Percentiles rank a stretch among this genome's conserved stretches.
Conservation (phyloP, 306 rosid genomes). For the Mimosa bimucronata region DNA sequence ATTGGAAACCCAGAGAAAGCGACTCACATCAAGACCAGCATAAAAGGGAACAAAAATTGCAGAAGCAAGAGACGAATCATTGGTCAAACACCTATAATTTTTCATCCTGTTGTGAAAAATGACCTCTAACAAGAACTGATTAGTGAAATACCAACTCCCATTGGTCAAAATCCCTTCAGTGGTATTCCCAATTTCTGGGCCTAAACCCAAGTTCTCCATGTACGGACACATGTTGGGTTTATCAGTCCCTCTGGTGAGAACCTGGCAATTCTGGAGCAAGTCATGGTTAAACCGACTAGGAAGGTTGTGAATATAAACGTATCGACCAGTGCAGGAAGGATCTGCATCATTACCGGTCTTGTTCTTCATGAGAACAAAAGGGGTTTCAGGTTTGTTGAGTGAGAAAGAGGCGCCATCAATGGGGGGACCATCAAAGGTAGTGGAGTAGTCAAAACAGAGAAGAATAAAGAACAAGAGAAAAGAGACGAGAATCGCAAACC, state of each 20-base stretch:
- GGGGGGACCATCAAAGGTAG: conserved; percentile 37
- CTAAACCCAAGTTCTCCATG: conserved; percentile 67
- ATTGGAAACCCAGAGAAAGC: conserved; percentile 64
- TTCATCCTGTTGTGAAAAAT: conserved; percentile 82
- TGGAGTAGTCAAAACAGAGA: conserved; percentile 48
- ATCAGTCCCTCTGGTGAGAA: conserved; percentile 77
- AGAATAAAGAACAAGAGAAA: conserved; percentile 47
- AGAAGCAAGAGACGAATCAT: conserved; percentile 62
- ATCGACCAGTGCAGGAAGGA: conserved; percentile 65
- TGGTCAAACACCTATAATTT: conserved; percentile 67
- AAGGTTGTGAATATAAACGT: conserved; percentile 62
- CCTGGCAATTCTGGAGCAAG: conserved; percentile 53
- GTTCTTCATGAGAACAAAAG: conserved; percentile 24
- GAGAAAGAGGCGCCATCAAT: conserved; percentile 25
- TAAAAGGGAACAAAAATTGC: conserved; percentile 85
- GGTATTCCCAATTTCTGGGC: conserved; percentile 47
- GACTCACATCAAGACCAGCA: conserved; percentile 87
- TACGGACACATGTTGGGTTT: conserved; percentile 71
- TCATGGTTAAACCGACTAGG: conserved; percentile 69
- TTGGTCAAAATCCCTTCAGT: conserved; percentile 48
- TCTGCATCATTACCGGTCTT: conserved; percentile 28
- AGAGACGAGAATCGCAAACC: conserved; percentile 52
- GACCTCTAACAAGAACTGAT: conserved; percentile 79
- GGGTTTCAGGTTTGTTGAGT: conserved; percentile 33
- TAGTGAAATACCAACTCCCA: conserved; percentile 70